Conservation (phyloP, 768 basidiomycete species). For the Hypholoma sublateritium region DNA sequence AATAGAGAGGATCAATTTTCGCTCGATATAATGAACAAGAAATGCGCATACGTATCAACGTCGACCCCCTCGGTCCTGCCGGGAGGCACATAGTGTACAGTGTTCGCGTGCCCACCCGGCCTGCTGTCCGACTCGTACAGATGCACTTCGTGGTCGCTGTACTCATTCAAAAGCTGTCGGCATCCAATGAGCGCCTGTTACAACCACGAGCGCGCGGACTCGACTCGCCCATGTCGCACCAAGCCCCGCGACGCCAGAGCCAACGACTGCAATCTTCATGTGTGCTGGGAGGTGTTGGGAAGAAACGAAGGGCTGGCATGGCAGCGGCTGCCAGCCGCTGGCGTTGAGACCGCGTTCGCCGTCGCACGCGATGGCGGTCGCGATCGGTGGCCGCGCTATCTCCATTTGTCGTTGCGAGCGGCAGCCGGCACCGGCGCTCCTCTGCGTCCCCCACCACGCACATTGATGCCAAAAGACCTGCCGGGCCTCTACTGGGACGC, state of each 20-base stretch:
- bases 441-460: background rate
- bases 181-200: background rate
- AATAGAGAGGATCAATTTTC: constrained; percentile 6
- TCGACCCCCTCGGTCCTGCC: constrained; percentile 40
- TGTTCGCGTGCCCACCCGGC: constrained; percentile 78
- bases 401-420: background rate
- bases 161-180: constrained; percentile 64
- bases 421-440: background rate
- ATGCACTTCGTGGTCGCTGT: constrained; percentile 74
- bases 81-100: constrained; percentile 51
- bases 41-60: constrained; percentile 65
- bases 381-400: background rate
- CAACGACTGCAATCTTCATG: constrained; percentile 73
- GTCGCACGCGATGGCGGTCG: background rate
- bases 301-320: constrained; percentile 5
- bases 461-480: constrained; percentile 44
- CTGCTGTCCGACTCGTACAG: constrained; percentile 68
- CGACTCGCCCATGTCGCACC: constrained; percentile 67
- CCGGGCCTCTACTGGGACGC: constrained; percentile 61
- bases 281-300: background rate
- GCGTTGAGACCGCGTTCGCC: background rate
- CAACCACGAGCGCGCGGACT: background rate
- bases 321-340: background rate
- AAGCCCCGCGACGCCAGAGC: constrained; percentile 78
- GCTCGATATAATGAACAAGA: background rate